Evolutionary conservation across 768 basidiomycete species (phyloP).

Genomic region (Leucocoprinus birnbaumii): DNA sequence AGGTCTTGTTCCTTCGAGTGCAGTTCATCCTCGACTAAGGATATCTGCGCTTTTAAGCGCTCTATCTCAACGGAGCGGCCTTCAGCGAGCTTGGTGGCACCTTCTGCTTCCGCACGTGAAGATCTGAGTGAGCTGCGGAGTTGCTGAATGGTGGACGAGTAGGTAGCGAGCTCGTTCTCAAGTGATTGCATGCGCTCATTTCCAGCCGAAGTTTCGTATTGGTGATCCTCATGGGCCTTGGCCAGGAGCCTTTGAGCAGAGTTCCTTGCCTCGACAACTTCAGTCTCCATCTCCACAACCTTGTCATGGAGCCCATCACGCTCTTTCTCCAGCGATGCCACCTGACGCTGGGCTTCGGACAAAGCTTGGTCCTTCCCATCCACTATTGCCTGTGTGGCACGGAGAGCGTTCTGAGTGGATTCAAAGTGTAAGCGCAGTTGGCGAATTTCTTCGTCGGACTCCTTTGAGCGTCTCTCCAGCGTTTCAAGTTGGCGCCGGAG

Average conservation of each 20-base stretch:
- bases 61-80: not conserved
- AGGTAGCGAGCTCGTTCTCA: not conserved
- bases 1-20: constrained; percentile 2
- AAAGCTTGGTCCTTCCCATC: not conserved
- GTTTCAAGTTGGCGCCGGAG: constrained; percentile 1
- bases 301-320: not conserved
- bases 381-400: not conserved
- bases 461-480: not conserved
- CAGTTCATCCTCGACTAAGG: not conserved
- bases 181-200: constrained; percentile 1
- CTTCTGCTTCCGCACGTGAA: not conserved
- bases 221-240: constrained; percentile 2
- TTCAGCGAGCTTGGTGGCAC: not conserved
- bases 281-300: constrained; percentile 1
- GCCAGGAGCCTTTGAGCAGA: constrained; percentile 5
- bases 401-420: not conserved
- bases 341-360: not conserved
- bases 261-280: not conserved
- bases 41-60: not conserved
- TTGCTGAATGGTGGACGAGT: not conserved
- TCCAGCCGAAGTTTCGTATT: not conserved
- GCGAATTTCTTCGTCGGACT: not conserved
- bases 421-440: not conserved
- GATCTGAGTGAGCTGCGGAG: not conserved
- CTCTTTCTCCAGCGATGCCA: not conserved